Conservation (phyloP, 2,329 filamentous ascomycete species). For the Diplodia sapinea region DNA sequence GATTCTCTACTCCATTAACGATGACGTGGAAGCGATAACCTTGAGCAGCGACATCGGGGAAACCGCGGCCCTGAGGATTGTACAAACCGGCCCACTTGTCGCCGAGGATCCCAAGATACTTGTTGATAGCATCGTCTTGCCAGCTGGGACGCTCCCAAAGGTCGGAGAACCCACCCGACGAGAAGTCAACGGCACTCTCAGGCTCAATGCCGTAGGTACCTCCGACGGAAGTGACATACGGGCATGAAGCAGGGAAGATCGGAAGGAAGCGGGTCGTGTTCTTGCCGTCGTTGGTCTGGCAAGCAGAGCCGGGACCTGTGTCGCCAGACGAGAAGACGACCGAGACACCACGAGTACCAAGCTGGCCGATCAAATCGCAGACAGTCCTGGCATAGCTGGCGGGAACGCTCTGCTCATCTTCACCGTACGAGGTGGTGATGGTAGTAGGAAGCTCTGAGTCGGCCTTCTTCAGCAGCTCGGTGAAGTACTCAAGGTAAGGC, state of each 20-base stretch:
- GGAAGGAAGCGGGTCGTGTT: slow-evolving; percentile 53
- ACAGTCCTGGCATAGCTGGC: slow-evolving; percentile 46
- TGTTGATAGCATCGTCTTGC: slow-evolving; percentile 49
- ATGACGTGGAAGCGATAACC: slow-evolving; percentile 45
- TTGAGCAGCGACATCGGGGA: slow-evolving; percentile 54
- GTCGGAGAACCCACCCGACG: slow-evolving; percentile 55
- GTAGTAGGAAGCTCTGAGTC: slow-evolving; percentile 47
- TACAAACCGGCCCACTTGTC: slow-evolving; percentile 50
- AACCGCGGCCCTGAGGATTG: slow-evolving; percentile 51
- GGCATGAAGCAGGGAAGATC: slow-evolving; percentile 55
- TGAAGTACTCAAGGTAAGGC: slow-evolving; percentile 53
- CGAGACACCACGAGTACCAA: slow-evolving; percentile 49
- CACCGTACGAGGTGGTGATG: slow-evolving; percentile 49
- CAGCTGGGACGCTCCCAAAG: slow-evolving; percentile 51
- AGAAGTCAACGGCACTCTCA: slow-evolving; percentile 49
- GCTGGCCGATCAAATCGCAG: slow-evolving; percentile 49
- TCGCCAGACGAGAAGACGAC: slow-evolving; percentile 50
- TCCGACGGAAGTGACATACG: slow-evolving; percentile 56
- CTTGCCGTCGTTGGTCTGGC: slow-evolving; percentile 54
- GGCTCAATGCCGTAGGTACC: slow-evolving; percentile 50
- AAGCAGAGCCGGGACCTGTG: slow-evolving; percentile 50
- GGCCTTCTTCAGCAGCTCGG: slow-evolving; percentile 42
- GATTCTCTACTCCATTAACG: slow-evolving; percentile 42
- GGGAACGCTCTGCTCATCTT: slow-evolving; percentile 49
- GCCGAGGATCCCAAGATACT: slow-evolving; percentile 50